Percentiles rank a stretch among this genome's conserved stretches.
These are phyloP conservation scores for Paraphaeosphaeria sporulosa DNA, from an alignment of 2,329 filamentous ascomycete species.

Conservation along the genomic window DNA sequence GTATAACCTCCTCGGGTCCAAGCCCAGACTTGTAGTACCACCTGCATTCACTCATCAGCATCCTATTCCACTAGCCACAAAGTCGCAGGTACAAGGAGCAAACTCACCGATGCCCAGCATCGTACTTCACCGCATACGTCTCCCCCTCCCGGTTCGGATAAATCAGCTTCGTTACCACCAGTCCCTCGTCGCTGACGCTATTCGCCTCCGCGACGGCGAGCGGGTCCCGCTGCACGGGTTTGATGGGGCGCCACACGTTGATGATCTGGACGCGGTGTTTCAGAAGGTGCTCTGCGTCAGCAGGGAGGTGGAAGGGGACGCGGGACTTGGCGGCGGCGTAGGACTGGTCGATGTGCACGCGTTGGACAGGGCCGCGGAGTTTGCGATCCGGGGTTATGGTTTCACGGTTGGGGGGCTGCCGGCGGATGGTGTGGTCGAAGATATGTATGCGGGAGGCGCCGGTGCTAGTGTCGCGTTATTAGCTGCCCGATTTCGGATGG, in stretches of 20 bases:
- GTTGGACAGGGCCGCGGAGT: conserved; percentile 57
- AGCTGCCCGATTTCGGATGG: too few species aligned
- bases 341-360: conserved; percentile 67
- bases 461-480: conserved; percentile 52
- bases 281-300: conserved; percentile 39
- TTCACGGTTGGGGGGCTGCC: conserved; percentile 40
- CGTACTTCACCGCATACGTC: conserved; percentile 38
- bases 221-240: conserved; percentile 41
- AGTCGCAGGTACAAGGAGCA: not conserved
- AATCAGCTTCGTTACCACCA: conserved; percentile 38
- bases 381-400: conserved; percentile 28
- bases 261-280: conserved; percentile 44
- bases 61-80: not conserved
- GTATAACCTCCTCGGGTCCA: conserved; percentile 38
- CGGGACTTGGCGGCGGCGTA: conserved; percentile 46
- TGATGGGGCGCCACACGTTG: conserved; percentile 49
- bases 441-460: conserved; percentile 65
- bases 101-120: conserved; percentile 35
- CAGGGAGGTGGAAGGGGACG: conserved; percentile 40
- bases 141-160: conserved; percentile 41
- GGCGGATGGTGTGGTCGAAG: conserved; percentile 70
- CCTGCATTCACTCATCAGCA: conserved; percentile 16
- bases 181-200: conserved; percentile 36
- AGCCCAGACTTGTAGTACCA: conserved; percentile 45
- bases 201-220: conserved; percentile 41